Percentiles rank a stretch among this genome's conserved stretches.
These are phyloP conservation scores for Jacaranda copaia DNA, from an alignment of 257 asterid genomes.

Conservation along the genomic window DNA sequence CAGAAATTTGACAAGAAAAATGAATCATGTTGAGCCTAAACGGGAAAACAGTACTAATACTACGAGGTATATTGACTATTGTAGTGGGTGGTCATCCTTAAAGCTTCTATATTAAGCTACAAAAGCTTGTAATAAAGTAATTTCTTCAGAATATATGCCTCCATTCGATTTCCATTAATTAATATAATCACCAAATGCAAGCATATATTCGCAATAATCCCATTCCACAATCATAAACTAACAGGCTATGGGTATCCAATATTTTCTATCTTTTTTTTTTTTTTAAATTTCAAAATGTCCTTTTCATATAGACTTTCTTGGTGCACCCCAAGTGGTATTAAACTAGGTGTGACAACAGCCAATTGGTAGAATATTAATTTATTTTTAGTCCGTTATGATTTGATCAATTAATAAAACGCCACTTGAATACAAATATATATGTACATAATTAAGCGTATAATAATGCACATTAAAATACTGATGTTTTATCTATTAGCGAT, in stretches of 20 bases:
- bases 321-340: neutral
- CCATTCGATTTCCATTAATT: constrained; percentile 34
- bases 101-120: neutral
- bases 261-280: neutral
- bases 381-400: too few species aligned
- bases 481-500: neutral
- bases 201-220: constrained; percentile 27
- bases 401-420: neutral
- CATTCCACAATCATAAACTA: constrained; percentile 17
- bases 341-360: too few species aligned
- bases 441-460: constrained; percentile 8
- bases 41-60: too few species aligned
- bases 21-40: too few species aligned
- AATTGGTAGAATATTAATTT: too few species aligned
- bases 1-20: too few species aligned
- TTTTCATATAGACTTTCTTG: neutral
- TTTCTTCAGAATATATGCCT: constrained; percentile 40
- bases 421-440: neutral
- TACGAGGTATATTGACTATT: too few species aligned
- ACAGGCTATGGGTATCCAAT: neutral
- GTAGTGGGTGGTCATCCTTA: too few species aligned
- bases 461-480: neutral
- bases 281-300: neutral
- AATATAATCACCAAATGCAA: neutral
- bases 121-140: constrained; percentile 37